Conservation (phyloP, 2,329 filamentous ascomycete genomes). For the Aspergillus sp. region DNA sequence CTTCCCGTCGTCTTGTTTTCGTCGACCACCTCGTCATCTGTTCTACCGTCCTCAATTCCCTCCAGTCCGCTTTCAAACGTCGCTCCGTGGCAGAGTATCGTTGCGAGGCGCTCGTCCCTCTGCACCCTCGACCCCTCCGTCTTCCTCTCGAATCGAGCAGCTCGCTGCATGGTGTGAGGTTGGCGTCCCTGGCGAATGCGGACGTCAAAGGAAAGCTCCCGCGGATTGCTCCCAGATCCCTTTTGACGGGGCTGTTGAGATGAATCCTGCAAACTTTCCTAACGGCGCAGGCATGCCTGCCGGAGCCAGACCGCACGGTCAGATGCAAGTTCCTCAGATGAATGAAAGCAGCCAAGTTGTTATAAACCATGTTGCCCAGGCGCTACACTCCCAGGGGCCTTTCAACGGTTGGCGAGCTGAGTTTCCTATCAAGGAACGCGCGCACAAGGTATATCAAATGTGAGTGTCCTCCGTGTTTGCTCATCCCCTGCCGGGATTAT, state of each 20-base stretch:
- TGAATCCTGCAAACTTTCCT: slow-evolving; percentile 34
- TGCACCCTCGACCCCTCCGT: background rate
- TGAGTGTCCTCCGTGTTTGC: slow-evolving; percentile 16
- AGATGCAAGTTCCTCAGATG: slow-evolving; percentile 22
- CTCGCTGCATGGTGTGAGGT: slow-evolving; percentile 5
- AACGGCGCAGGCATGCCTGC: slow-evolving; percentile 29
- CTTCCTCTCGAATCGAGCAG: background rate
- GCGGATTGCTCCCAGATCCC: slow-evolving; percentile 28
- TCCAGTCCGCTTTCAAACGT: background rate
- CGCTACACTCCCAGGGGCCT: slow-evolving; percentile 32
- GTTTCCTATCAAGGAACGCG: slow-evolving; percentile 31
- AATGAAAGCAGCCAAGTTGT: slow-evolving; percentile 29
- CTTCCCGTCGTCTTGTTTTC: background rate
- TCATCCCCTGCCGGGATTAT: background rate
- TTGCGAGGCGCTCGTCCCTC: background rate
- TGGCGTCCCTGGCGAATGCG: slow-evolving; percentile 26
- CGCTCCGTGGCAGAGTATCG: background rate
- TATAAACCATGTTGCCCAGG: slow-evolving; percentile 29
- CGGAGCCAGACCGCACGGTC: slow-evolving; percentile 21
- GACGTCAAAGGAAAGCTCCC: slow-evolving; percentile 18
- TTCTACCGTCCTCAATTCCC: background rate
- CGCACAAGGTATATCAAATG: slow-evolving; percentile 36
- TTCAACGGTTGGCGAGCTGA: slow-evolving; percentile 38
- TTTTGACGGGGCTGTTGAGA: slow-evolving; percentile 30
- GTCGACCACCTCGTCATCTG: background rate